Conservation (phyloP, 163 green algal genomes). For the Coccomyxa subellipsoidea region DNA sequence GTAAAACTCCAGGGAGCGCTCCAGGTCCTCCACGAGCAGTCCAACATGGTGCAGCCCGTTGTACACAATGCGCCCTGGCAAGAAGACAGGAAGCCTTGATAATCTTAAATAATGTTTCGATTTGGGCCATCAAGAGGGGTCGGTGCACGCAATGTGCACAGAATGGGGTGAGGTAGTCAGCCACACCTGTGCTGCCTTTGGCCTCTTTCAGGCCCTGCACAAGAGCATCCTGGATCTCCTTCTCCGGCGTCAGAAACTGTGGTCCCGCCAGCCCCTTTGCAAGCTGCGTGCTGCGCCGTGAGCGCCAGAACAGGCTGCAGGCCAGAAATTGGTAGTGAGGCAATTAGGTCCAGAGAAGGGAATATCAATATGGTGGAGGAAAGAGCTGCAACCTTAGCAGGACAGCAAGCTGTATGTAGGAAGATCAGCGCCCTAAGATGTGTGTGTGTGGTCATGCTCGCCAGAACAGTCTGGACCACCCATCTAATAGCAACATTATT, state of each 20-base stretch:
- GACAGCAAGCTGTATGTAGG: too few species aligned
- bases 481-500: not conserved
- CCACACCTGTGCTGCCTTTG: not conserved
- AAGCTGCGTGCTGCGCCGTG: not conserved
- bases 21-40: slow-evolving; percentile 78
- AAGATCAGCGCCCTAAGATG: too few species aligned
- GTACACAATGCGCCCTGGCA: not conserved
- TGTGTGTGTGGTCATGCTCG: too few species aligned
- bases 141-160: too few species aligned
- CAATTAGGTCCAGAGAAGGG: not conserved
- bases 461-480: not conserved
- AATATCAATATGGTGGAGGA: too few species aligned
- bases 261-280: not conserved
- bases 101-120: too few species aligned
- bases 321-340: not conserved
- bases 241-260: slow-evolving; percentile 2
- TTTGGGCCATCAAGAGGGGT: too few species aligned
- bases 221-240: not conserved
- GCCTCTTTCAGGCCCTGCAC: slow-evolving; percentile 4
- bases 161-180: not conserved
- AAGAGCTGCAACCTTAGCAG: too few species aligned
- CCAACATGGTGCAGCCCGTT: slow-evolving; percentile 91
- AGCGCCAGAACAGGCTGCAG: not conserved
- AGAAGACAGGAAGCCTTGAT: not conserved
- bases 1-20: slow-evolving; percentile 88